phyloP scores from a whole-genome alignment of 257 asterid species.

The Jacaranda copaia region DNA sequence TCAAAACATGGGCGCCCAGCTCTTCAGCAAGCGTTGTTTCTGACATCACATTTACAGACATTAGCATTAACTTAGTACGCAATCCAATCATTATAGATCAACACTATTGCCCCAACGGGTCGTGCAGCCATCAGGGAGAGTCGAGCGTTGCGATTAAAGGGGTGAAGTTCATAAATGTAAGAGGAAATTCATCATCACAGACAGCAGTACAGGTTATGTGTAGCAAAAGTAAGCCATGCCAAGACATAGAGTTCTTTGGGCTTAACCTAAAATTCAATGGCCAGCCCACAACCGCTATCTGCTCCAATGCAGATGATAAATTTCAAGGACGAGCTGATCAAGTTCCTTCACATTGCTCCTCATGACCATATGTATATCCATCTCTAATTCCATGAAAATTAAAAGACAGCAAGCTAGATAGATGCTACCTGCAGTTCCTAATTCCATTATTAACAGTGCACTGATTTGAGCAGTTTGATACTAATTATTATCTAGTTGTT shows the following conservation, averaged over 20 bases:
- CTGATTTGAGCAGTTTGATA: too few species aligned
- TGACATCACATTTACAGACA: slow-evolving; percentile 39
- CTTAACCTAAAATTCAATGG: slow-evolving; percentile 21
- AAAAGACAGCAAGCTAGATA: too few species aligned
- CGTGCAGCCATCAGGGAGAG: slow-evolving; percentile 32
- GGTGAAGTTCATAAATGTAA: slow-evolving; percentile 36
- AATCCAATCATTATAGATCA: slow-evolving; percentile 73
- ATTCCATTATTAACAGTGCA: too few species aligned
- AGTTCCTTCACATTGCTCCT: slow-evolving; percentile 40
- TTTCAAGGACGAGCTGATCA: slow-evolving; percentile 19
- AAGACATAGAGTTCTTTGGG: slow-evolving; percentile 21
- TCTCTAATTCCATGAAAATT: too few species aligned
- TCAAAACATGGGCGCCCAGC: slow-evolving; percentile 68
- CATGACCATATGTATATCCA: not conserved
- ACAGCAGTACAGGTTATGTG: slow-evolving; percentile 19
- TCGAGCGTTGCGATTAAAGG: slow-evolving; percentile 41
- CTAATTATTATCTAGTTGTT: too few species aligned
- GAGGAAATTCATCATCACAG: slow-evolving; percentile 29
- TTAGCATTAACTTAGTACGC: slow-evolving; percentile 33
- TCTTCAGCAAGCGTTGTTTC: slow-evolving; percentile 33
- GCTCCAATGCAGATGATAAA: slow-evolving; percentile 19
- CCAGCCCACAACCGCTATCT: slow-evolving; percentile 23
- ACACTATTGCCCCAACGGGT: slow-evolving; percentile 48
- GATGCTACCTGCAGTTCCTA: too few species aligned
- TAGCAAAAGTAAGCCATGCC: slow-evolving; percentile 36